Evolutionary conservation across 257 asterid species (phyloP).

Genomic region (Fraxinus cuspidata): DNA sequence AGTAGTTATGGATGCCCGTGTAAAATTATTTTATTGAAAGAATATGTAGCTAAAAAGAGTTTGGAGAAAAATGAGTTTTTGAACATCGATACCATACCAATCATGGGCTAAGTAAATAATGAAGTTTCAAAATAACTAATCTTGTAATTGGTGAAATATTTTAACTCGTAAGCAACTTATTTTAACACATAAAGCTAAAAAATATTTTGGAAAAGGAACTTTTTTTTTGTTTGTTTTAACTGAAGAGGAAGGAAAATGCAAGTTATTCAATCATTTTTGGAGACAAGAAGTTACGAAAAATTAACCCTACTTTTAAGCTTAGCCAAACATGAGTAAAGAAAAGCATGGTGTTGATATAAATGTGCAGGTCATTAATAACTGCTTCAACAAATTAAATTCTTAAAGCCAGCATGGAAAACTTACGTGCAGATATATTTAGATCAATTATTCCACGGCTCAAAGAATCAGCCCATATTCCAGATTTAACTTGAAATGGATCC

Average conservation of each 20-base stretch:
- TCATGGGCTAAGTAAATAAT: neutral
- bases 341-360: neutral
- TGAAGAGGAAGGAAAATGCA: too few species aligned
- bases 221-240: too few species aligned
- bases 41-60: too few species aligned
- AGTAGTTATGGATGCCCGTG: too few species aligned
- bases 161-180: too few species aligned
- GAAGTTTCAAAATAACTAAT: neutral
- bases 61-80: too few species aligned
- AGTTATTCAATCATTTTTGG: neutral
- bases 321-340: neutral
- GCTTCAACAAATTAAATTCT: conserved; percentile 13
- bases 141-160: neutral
- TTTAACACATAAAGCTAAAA: too few species aligned
- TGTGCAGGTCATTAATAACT: conserved; percentile 2
- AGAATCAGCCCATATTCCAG: conserved; percentile 98
- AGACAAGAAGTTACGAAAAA: neutral
- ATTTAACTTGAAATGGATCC: conserved; percentile 79
- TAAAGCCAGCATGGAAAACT: conserved; percentile 39
- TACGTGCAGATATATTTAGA: conserved; percentile 85
- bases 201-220: neutral
- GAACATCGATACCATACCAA: too few species aligned
- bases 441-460: conserved; percentile 91
- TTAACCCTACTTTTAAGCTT: neutral
- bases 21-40: too few species aligned